Evolutionary conservation across 345 rosid species (phyloP).

Genomic region (Brassica cretica): DNA sequence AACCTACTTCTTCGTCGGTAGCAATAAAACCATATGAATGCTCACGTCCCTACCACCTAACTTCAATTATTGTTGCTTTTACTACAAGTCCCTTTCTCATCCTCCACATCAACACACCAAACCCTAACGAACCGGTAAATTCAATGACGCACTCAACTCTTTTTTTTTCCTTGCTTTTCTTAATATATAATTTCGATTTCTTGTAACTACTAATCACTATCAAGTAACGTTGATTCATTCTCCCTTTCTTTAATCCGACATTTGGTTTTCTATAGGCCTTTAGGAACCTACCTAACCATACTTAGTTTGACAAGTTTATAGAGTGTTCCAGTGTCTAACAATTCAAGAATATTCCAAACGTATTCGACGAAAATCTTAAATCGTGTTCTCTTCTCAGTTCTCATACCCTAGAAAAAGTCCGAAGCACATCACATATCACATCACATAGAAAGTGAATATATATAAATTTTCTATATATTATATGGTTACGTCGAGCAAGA

Average conservation of each 20-base stretch:
- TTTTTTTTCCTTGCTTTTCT: not conserved
- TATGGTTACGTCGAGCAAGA: constrained; percentile 31
- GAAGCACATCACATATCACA: constrained; percentile 1
- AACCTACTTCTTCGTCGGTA: constrained; percentile 31
- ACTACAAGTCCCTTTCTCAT: constrained; percentile 34
- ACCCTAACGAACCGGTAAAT: constrained; percentile 18
- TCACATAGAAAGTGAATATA: constrained; percentile 13
- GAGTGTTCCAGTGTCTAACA: constrained; percentile 15
- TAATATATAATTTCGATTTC: not conserved
- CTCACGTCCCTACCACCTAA: constrained; percentile 31
- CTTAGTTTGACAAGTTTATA: not conserved
- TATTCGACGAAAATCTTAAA: not conserved
- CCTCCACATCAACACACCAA: constrained; percentile 6
- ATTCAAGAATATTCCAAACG: constrained; percentile 17
- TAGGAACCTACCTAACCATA: not conserved
- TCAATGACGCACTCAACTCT: constrained; percentile 26
- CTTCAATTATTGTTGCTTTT: constrained; percentile 35
- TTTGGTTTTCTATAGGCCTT: not conserved
- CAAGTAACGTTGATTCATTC: constrained; percentile 1
- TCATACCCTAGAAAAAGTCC: constrained; percentile 1
- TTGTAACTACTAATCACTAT: constrained; percentile 14
- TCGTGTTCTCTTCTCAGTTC: constrained; percentile 36
- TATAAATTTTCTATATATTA: not conserved
- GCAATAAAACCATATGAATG: constrained; percentile 33
- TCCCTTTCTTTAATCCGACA: not conserved